These are phyloP conservation scores for Pachyrhizus erosus DNA, from an alignment of 306 rosid genomes.

Conservation along the genomic window DNA sequence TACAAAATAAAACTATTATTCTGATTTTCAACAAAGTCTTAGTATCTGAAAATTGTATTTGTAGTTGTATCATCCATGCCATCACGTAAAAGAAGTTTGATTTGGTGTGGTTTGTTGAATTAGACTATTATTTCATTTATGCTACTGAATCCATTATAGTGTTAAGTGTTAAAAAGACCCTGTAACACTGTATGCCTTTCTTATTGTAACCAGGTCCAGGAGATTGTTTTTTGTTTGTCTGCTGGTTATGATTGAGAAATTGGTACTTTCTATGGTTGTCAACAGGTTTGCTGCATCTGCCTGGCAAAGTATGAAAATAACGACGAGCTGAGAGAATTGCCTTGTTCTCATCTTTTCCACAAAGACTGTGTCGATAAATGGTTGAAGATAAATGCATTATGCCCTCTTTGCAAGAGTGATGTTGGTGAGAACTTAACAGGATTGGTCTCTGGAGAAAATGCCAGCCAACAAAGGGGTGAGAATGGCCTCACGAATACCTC, in stretches of 20 bases:
- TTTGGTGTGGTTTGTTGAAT: conserved; percentile 22
- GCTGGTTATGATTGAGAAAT: conserved; percentile 26
- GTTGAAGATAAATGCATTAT: conserved; percentile 87
- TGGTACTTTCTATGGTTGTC: conserved; percentile 37
- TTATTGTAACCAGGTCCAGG: too few relatives aligned
- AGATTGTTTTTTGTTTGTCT: neutral
- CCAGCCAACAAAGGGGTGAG: conserved; percentile 57
- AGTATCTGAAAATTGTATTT: neutral
- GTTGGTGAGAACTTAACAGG: conserved; percentile 62
- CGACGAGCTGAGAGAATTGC: conserved; percentile 87
- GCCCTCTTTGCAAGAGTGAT: conserved; percentile 93
- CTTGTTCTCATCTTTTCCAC: conserved; percentile 94
- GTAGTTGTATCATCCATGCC: neutral
- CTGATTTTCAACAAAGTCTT: too few relatives aligned
- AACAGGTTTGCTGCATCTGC: conserved; percentile 95
- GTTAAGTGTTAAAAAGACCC: conserved; percentile 9
- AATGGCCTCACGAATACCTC: conserved; percentile 42
- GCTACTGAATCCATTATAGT: neutral
- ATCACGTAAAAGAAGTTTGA: conserved; percentile 12
- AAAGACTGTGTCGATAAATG: conserved; percentile 95
- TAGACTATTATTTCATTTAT: conserved; percentile 1
- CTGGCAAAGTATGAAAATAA: conserved; percentile 85
- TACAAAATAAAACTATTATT: too few relatives aligned
- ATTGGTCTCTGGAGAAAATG: conserved; percentile 53
- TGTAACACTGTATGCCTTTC: neutral